phyloP scores from a whole-genome alignment of 2,329 filamentous ascomycete species.

The Ambrosiella cleistominuta region DNA sequence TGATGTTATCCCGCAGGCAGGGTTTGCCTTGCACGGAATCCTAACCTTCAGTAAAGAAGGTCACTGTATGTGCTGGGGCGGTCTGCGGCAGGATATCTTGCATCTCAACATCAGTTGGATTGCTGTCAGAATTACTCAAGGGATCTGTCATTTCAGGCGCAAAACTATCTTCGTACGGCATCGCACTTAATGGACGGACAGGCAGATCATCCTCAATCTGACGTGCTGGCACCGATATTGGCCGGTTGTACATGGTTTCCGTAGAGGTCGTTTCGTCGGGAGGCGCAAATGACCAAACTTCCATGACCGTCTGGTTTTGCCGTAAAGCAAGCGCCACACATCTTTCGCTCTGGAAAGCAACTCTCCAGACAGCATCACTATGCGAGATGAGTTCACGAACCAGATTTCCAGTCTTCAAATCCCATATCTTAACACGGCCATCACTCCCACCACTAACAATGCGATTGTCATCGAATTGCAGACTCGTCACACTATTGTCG shows the following conservation, averaged over 20 bases:
- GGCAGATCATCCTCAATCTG: conserved; percentile 27
- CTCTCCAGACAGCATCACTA: conserved; percentile 90
- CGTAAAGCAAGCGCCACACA: conserved; percentile 88
- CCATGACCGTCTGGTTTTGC: conserved; percentile 81
- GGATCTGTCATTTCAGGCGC: conserved; percentile 15
- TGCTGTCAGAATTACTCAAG: conserved; percentile 15
- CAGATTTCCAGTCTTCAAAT: conserved; percentile 75
- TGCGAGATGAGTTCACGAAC: conserved; percentile 83
- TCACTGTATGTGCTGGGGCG: conserved; percentile 29
- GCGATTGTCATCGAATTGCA: conserved; percentile 90
- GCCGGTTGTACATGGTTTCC: conserved; percentile 39
- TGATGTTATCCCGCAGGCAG: not conserved
- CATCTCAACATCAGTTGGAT: conserved; percentile 35
- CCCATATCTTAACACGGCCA: conserved; percentile 97
- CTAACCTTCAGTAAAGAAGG: conserved; percentile 10
- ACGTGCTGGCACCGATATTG: conserved; percentile 31
- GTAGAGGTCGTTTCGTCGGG: conserved; percentile 31
- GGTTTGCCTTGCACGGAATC: conserved; percentile 1
- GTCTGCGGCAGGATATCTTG: conserved; percentile 34
- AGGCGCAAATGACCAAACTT: conserved; percentile 93
- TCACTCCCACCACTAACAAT: conserved; percentile 94
- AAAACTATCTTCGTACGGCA: conserved; percentile 28
- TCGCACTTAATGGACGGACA: conserved; percentile 33
- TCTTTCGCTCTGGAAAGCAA: conserved; percentile 96
- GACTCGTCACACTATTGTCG: conserved; percentile 92